These are phyloP conservation scores for Cercospora zeina DNA, from an alignment of 2,329 filamentous ascomycete species.

Conservation along the genomic window DNA sequence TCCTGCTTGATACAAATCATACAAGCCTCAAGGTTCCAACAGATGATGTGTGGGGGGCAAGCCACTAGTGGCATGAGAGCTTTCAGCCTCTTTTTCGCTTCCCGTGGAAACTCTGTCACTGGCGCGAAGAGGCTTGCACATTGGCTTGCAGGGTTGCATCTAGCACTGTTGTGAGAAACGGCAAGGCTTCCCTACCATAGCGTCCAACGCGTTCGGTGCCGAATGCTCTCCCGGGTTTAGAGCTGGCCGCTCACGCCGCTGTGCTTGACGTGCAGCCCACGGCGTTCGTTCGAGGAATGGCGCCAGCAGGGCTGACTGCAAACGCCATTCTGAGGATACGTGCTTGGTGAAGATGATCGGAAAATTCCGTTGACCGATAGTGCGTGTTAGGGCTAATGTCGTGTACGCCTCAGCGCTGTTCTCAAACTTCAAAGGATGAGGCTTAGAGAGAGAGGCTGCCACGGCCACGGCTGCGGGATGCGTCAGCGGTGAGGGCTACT, in stretches of 20 bases:
- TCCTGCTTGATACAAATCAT: background rate
- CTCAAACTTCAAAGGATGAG: background rate
- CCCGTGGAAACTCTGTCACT: background rate
- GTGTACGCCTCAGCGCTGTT: background rate
- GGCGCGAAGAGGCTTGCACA: background rate
- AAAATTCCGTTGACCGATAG: background rate
- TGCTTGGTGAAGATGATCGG: background rate
- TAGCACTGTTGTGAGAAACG: conserved; percentile 3
- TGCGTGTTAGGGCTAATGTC: background rate
- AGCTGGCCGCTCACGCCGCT: background rate
- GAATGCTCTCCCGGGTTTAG: background rate
- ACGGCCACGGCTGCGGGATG: background rate
- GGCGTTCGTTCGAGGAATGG: background rate
- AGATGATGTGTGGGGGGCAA: background rate
- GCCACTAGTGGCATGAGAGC: conserved; percentile 1
- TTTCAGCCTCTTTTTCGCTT: background rate
- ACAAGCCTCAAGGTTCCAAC: background rate
- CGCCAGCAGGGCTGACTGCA: background rate
- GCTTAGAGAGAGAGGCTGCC: background rate
- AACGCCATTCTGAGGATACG: background rate
- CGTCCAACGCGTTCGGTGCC: background rate
- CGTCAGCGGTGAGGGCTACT: background rate
- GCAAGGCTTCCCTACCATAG: background rate
- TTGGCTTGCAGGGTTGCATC: background rate
- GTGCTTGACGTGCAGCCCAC: background rate